Conservation (phyloP, 169 alveolate genomes). For the Plasmodium inui region DNA sequence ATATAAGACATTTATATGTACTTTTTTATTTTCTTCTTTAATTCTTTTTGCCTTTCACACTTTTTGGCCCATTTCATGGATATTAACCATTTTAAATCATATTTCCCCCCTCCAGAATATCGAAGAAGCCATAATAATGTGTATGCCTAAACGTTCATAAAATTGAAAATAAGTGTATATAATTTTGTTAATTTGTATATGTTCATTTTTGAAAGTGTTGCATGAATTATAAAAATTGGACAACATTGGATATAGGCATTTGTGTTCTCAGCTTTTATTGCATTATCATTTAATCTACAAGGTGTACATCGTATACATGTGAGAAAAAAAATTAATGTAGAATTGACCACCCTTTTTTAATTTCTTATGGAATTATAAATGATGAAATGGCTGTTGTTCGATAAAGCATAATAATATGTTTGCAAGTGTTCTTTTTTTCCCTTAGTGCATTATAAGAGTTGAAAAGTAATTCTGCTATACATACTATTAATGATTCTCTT, state of each 20-base stretch:
- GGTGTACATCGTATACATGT: background rate
- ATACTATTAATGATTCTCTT: background rate
- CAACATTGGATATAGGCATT: background rate
- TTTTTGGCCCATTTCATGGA: background rate
- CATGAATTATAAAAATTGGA: background rate
- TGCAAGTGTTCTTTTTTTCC: background rate
- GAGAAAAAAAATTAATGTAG: background rate
- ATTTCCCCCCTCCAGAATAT: background rate
- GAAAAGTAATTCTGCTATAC: background rate
- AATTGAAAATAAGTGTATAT: background rate
- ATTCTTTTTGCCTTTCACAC: background rate
- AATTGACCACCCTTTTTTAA: background rate
- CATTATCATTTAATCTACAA: background rate
- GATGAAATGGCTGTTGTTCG: background rate
- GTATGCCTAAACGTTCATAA: background rate
- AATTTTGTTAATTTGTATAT: background rate
- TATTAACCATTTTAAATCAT: background rate
- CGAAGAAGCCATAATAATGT: background rate
- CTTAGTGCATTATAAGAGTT: background rate
- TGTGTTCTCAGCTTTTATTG: background rate
- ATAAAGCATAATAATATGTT: background rate
- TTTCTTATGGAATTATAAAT: background rate
- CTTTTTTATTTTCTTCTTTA: background rate
- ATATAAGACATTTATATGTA: background rate
- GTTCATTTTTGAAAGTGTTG: background rate